A percentile compares a stretch with the other conserved stretches of the same genome.
phyloP scores from a whole-genome alignment of 768 basidiomycete genomes.

The Gymnopilus junonius region DNA sequence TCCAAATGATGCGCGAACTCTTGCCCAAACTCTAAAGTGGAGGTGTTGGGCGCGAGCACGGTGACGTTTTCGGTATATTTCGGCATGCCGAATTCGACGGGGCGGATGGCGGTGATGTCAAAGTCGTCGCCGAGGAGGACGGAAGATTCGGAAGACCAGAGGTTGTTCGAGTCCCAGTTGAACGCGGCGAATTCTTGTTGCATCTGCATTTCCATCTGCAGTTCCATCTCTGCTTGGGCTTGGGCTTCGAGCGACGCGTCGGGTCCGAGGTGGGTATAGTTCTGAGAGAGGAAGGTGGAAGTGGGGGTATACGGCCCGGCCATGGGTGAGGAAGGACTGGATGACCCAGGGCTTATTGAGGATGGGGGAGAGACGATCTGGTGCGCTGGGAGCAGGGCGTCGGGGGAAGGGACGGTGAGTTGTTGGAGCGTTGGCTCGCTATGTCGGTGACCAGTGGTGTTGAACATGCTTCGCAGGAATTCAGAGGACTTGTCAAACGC shows the following conservation, averaged over 20 bases:
- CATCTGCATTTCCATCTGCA: constrained; percentile 43
- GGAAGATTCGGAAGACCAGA: constrained; percentile 38
- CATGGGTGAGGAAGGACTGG: constrained; percentile 56
- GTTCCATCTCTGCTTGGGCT: constrained; percentile 39
- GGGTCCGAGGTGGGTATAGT: constrained; percentile 7
- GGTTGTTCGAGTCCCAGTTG: constrained; percentile 36
- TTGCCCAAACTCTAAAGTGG: constrained; percentile 36
- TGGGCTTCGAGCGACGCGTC: constrained; percentile 30
- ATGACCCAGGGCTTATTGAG: constrained; percentile 48
- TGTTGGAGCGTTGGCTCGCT: constrained; percentile 38
- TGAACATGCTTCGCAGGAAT: constrained; percentile 55
- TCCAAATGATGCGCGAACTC: constrained; percentile 37
- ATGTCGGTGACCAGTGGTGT: constrained; percentile 28
- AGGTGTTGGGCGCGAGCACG: constrained; percentile 22
- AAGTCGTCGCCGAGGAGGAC: constrained; percentile 64
- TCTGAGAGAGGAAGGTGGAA: constrained; percentile 25
- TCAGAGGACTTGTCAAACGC: constrained; percentile 46
- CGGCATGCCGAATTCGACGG: constrained; percentile 61
- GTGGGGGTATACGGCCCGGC: constrained; percentile 55
- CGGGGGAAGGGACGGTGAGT: constrained; percentile 39
- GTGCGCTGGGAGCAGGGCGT: constrained; percentile 43
- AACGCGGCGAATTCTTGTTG: constrained; percentile 42
- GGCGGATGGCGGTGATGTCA: constrained; percentile 66
- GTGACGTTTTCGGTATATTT: constrained; percentile 40
- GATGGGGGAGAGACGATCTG: constrained; percentile 56